These are phyloP conservation scores for Primulina huaijiensis DNA, from an alignment of 257 asterid genomes.

Conservation along the genomic window DNA sequence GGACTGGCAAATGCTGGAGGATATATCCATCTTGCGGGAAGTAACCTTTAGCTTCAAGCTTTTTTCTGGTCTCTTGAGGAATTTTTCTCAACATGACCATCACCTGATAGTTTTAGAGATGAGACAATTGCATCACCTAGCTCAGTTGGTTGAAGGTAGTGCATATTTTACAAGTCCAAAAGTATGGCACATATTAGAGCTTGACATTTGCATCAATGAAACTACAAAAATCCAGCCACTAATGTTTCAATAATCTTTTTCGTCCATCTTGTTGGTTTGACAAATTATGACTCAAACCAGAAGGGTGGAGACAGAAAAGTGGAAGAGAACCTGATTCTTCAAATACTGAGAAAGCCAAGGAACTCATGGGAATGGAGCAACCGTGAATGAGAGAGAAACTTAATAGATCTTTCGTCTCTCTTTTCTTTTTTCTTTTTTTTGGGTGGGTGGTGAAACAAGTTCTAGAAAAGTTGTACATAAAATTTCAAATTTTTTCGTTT, in stretches of 20 bases:
- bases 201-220: conserved; percentile 14
- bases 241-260: neutral
- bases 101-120: conserved; percentile 47
- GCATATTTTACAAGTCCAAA: conserved; percentile 8
- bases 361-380: neutral
- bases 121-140: conserved; percentile 24
- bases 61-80: conserved; percentile 63
- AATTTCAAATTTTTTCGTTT: too few relatives aligned
- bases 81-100: conserved; percentile 54
- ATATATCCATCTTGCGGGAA: conserved; percentile 87
- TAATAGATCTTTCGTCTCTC: too few relatives aligned
- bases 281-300: conserved; percentile 4
- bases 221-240: conserved; percentile 8
- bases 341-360: neutral
- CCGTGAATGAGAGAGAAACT: neutral
- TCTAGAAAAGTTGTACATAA: neutral
- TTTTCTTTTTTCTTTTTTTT: too few relatives aligned
- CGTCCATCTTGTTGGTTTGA: conserved; percentile 1
- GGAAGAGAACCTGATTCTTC: conserved; percentile 16
- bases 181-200: conserved; percentile 5
- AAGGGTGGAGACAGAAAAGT: conserved; percentile 19
- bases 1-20: conserved; percentile 79
- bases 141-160: conserved; percentile 14
- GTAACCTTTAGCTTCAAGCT: conserved; percentile 64
- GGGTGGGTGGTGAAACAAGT: neutral